These are phyloP conservation scores for Hortiboletus campestris DNA, from an alignment of 768 basidiomycete genomes.

Conservation along the genomic window DNA sequence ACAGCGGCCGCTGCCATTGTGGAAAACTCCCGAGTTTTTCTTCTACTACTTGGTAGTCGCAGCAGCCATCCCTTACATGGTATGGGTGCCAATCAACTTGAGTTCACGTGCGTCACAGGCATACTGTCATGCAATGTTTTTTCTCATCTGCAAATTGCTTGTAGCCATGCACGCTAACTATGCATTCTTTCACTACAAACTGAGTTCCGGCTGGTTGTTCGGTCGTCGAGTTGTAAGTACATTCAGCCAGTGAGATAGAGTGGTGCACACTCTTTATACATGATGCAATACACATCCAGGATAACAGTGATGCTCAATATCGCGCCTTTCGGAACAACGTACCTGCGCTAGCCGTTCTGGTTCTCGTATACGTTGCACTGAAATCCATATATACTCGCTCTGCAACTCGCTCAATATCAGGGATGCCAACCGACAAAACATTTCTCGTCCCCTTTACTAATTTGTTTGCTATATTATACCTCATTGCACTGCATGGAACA, in stretches of 20 bases:
- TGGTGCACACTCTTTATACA: background rate
- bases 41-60: constrained; percentile 64
- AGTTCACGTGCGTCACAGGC: constrained; percentile 64
- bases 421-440: constrained; percentile 29
- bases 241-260: background rate
- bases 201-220: constrained; percentile 80
- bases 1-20: constrained; percentile 49
- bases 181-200: constrained; percentile 47
- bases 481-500: constrained; percentile 77
- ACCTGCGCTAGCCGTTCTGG: constrained; percentile 52
- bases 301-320: constrained; percentile 91
- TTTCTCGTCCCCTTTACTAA: constrained; percentile 57
- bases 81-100: constrained; percentile 68
- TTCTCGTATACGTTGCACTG: constrained; percentile 51
- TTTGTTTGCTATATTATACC: constrained; percentile 59
- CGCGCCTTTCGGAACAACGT: constrained; percentile 83
- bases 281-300: constrained; percentile 46
- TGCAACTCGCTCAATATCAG: constrained; percentile 20
- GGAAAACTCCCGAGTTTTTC: constrained; percentile 80
- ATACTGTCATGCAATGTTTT: background rate
- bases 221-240: constrained; percentile 71
- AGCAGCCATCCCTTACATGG: constrained; percentile 69
- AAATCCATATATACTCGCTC: constrained; percentile 49
- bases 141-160: background rate
- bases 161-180: constrained; percentile 79